Percentiles rank a stretch among this genome's conserved stretches.
Evolutionary conservation across 768 basidiomycete genomes (phyloP).

Genomic region (Agrocybe pediades): DNA sequence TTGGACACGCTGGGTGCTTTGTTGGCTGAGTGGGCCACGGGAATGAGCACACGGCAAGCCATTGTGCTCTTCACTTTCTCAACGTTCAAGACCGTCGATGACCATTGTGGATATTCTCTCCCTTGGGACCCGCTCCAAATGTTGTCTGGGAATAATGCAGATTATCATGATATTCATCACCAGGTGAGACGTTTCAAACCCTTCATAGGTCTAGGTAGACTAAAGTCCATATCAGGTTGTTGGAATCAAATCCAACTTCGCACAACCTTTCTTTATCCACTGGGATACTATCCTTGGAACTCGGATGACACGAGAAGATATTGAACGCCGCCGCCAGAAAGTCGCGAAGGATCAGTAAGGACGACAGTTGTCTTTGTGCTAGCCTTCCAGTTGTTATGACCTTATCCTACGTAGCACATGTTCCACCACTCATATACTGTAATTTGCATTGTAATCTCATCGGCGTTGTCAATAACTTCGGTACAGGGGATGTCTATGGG

Average conservation of each 20-base stretch:
- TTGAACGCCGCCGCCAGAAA: conserved; percentile 51
- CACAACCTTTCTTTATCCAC: conserved; percentile 94
- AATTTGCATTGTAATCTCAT: not conserved
- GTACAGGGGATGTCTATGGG: not conserved
- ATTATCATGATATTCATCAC: conserved; percentile 98
- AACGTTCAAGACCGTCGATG: conserved; percentile 92
- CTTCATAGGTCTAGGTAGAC: not conserved
- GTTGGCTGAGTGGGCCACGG: conserved; percentile 68
- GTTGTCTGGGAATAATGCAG: conserved; percentile 85
- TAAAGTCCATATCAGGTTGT: conserved; percentile 43
- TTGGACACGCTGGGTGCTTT: conserved; percentile 84
- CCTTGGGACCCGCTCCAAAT: conserved; percentile 93
- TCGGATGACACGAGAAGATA: conserved; percentile 72
- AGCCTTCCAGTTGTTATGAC: not conserved
- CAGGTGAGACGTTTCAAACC: conserved; percentile 52
- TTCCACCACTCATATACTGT: conserved; percentile 4
- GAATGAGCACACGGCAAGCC: conserved; percentile 81
- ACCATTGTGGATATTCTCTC: conserved; percentile 89
- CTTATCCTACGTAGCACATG: not conserved
- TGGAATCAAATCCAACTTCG: conserved; percentile 95
- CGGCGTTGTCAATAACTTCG: not conserved
- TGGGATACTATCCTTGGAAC: conserved; percentile 91
- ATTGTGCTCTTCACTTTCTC: conserved; percentile 81
- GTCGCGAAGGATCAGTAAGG: conserved; percentile 23
- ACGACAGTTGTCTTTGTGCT: not conserved